Percentiles rank a stretch among this genome's conserved stretches.
phyloP scores from a whole-genome alignment of 176 grass and related monocot genomes.

The Rhynchospora breviuscula region DNA sequence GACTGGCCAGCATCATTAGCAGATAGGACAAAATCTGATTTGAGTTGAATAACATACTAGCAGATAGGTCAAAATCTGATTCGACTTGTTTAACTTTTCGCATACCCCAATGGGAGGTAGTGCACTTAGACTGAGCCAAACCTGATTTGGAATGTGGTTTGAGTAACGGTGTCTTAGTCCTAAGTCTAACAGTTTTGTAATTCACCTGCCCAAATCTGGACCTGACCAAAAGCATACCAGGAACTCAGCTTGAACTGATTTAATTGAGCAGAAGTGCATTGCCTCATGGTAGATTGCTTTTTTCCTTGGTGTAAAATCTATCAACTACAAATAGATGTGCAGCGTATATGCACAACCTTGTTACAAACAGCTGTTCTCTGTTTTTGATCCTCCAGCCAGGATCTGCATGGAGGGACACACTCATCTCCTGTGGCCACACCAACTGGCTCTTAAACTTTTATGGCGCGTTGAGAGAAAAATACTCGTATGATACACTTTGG shows the following conservation, averaged over 20 bases:
- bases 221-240: background rate
- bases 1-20: background rate
- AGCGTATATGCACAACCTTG: slow-evolving; percentile 25
- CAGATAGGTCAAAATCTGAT: background rate
- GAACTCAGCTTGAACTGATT: background rate
- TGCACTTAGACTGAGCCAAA: background rate
- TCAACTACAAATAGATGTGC: background rate
- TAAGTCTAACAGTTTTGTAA: background rate
- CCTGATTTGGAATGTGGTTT: background rate
- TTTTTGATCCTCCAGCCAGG: slow-evolving; percentile 75
- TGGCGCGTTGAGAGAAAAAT: slow-evolving; percentile 56
- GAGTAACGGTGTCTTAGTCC: background rate
- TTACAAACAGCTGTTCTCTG: slow-evolving; percentile 37
- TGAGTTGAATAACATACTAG: background rate
- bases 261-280: background rate
- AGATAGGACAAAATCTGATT: background rate
- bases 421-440: slow-evolving; percentile 71
- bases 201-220: background rate
- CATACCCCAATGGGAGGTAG: background rate
- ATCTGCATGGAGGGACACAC: slow-evolving; percentile 65
- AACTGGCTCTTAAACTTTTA: slow-evolving; percentile 87
- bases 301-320: background rate
- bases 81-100: background rate
- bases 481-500: slow-evolving; percentile 82
- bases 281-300: background rate